Evolutionary conservation across 345 rosid genomes (phyloP).

Genomic region (Lepidium sativum): DNA sequence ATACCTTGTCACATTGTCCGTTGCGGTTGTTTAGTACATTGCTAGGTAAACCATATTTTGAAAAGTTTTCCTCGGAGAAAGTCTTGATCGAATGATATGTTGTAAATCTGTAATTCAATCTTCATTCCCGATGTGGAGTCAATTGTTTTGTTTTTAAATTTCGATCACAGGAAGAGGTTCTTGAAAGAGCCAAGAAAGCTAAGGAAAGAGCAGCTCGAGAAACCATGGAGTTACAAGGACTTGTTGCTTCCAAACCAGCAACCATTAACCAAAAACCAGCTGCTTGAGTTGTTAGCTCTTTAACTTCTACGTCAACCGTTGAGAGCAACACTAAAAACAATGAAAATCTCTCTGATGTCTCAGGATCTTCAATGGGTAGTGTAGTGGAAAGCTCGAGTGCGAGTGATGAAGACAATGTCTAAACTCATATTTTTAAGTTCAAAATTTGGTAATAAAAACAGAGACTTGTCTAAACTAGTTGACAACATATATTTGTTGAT

Average conservation of each 20-base stretch:
- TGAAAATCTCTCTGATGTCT: neutral
- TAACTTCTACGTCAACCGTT: neutral
- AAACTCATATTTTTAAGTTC: neutral
- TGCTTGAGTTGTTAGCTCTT: slow-evolving; percentile 1
- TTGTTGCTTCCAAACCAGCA: slow-evolving; percentile 24
- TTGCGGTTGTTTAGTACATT: neutral
- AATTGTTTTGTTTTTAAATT: neutral
- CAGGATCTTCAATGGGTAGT: neutral
- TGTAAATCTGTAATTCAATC: neutral
- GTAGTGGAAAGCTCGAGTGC: slow-evolving; percentile 10
- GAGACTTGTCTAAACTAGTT: neutral
- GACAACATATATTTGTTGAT: slow-evolving; percentile 5
- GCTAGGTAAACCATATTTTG: too few relatives aligned
- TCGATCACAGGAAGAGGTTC: slow-evolving; percentile 56
- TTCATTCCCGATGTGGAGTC: neutral
- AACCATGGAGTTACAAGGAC: slow-evolving; percentile 47
- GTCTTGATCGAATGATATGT: neutral
- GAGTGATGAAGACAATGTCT: slow-evolving; percentile 9
- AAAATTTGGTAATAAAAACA: neutral
- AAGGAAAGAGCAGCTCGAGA: slow-evolving; percentile 80
- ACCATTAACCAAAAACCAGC: neutral
- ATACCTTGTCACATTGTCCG: neutral
- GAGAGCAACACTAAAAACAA: neutral
- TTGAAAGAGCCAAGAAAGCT: slow-evolving; percentile 71
- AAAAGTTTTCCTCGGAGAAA: neutral